Conservation (phyloP, 805 yeast species). For the Nematodospora valgi region DNA sequence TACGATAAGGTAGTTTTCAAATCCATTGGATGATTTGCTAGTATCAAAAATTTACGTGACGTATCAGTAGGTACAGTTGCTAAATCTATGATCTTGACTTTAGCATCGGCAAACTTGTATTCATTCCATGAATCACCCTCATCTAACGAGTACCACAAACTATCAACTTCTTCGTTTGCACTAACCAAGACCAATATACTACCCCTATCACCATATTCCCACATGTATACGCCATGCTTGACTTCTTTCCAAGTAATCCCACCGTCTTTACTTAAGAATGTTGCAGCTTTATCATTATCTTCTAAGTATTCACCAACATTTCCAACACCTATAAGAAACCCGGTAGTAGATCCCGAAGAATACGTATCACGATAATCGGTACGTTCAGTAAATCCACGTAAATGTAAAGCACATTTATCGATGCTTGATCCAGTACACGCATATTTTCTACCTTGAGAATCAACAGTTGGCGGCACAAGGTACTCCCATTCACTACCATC, state of each 20-base stretch:
- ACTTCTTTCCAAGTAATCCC: slow-evolving; percentile 87
- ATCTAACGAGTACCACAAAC: slow-evolving; percentile 65
- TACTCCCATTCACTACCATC: slow-evolving; percentile 89
- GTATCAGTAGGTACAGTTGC: slow-evolving; percentile 91
- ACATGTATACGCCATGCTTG: slow-evolving; percentile 68
- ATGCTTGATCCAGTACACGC: slow-evolving; percentile 49
- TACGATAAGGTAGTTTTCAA: slow-evolving; percentile 41
- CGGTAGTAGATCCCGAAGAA: slow-evolving; percentile 86
- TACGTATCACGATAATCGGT: slow-evolving; percentile 78
- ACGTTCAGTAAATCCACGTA: slow-evolving; percentile 91
- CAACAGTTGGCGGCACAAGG: slow-evolving; percentile 64
- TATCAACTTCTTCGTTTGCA: slow-evolving; percentile 54
- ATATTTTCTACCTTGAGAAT: slow-evolving; percentile 57
- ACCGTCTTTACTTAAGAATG: slow-evolving; percentile 84
- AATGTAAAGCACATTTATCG: slow-evolving; percentile 70
- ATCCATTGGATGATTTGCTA: slow-evolving; percentile 42
- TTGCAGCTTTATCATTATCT: slow-evolving; percentile 44
- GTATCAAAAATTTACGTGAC: slow-evolving; percentile 70
- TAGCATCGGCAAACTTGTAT: slow-evolving; percentile 55
- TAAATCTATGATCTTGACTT: slow-evolving; percentile 61
- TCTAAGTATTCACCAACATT: slow-evolving; percentile 68
- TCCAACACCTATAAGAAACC: slow-evolving; percentile 89
- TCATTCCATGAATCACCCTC: slow-evolving; percentile 77
- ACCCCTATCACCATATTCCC: slow-evolving; percentile 98
- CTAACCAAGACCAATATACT: slow-evolving; percentile 74